Evolutionary conservation across 768 basidiomycete genomes (phyloP).

Genomic region (Phaffia australis): DNA sequence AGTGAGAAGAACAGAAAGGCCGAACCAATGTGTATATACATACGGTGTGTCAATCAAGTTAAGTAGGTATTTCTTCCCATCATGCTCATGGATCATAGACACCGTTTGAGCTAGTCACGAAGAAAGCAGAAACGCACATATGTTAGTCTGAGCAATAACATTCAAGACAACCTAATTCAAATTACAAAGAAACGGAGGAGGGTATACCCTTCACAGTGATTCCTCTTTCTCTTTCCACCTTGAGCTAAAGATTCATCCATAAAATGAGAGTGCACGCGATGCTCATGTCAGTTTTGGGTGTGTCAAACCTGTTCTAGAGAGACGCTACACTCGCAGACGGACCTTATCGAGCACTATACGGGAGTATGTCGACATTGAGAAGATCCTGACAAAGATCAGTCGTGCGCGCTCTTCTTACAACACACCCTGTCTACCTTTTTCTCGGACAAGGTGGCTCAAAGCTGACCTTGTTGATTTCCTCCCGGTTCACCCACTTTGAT

Average conservation of each 20-base stretch:
- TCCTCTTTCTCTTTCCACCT: conserved; percentile 91
- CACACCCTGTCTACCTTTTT: conserved; percentile 48
- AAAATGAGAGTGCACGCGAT: not conserved
- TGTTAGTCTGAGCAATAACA: too few species aligned
- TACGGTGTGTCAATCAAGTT: conserved; percentile 90
- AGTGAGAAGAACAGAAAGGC: not conserved
- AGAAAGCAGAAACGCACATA: conserved; percentile 32
- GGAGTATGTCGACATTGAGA: conserved; percentile 15
- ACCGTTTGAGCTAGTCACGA: conserved; percentile 78
- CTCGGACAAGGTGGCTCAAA: conserved; percentile 6
- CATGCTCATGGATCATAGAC: conserved; percentile 60
- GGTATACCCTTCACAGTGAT: conserved; percentile 60
- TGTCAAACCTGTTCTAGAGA: not conserved
- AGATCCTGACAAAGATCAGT: not conserved
- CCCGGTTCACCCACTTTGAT: conserved; percentile 40
- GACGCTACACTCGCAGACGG: not conserved
- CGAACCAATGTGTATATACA: not conserved
- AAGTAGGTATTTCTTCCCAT: conserved; percentile 54
- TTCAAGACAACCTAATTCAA: not conserved
- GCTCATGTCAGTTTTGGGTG: too few species aligned
- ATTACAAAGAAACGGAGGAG: not conserved
- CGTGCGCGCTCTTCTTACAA: conserved; percentile 54
- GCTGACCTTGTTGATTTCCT: not conserved
- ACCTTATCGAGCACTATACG: conserved; percentile 35
- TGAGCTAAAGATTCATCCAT: conserved; percentile 42